phyloP scores from a whole-genome alignment of 78 protist species.

The Emiliania huxleyi region DNA sequence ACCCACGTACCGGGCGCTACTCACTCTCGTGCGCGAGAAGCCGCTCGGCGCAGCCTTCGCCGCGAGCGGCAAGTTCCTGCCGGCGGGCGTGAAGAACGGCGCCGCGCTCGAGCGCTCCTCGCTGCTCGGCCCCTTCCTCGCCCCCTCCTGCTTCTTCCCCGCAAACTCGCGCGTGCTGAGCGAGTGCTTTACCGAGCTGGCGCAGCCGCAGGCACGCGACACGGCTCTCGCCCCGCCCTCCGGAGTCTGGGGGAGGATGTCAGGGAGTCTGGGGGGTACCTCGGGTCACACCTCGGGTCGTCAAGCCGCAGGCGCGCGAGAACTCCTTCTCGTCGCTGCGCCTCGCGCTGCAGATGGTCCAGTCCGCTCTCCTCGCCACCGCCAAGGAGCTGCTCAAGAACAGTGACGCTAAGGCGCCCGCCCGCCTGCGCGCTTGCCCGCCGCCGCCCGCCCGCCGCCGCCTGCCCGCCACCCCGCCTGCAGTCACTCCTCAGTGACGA shows the following conservation, averaged over 20 bases:
- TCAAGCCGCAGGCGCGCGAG: background rate
- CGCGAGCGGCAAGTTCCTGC: background rate
- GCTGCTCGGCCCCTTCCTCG: background rate
- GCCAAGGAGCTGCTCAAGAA: slow-evolving; percentile 7
- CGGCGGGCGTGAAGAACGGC: background rate
- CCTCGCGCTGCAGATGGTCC: background rate
- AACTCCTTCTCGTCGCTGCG: background rate
- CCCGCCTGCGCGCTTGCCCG: no score
- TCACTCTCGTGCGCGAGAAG: background rate
- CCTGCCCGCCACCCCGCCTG: no score
- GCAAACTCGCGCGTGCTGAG: background rate
- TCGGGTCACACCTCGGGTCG: no score
- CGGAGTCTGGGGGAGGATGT: no score
- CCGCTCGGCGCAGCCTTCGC: background rate
- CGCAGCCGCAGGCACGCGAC: no score
- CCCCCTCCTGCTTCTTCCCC: background rate
- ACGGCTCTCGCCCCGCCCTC: no score
- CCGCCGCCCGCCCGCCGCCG: no score
- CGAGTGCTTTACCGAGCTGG: background rate
- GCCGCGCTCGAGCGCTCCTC: background rate
- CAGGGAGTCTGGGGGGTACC: no score
- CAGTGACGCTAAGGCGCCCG: background rate
- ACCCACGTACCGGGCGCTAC: background rate
- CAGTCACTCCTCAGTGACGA: no score
- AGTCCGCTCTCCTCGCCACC: background rate